These are phyloP conservation scores for Mycosphaerella arachidis DNA, from an alignment of 2,329 filamentous ascomycete genomes.

Conservation along the genomic window DNA sequence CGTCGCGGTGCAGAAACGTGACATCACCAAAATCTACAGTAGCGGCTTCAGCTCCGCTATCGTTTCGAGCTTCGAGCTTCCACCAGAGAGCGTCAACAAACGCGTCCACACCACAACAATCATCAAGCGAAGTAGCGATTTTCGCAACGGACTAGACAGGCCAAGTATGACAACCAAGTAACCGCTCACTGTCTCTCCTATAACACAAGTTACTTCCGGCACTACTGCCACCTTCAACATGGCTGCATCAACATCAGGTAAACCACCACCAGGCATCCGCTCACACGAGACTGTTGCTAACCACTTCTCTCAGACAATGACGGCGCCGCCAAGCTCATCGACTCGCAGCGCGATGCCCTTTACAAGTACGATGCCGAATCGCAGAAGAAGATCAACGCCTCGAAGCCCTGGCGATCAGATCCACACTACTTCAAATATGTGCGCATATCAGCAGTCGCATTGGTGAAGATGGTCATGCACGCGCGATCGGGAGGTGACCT, in stretches of 20 bases:
- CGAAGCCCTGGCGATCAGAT: slow-evolving; percentile 71
- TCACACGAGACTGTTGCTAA: background rate
- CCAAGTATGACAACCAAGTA: slow-evolving; percentile 19
- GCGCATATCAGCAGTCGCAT: slow-evolving; percentile 85
- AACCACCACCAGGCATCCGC: background rate
- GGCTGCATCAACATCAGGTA: slow-evolving; percentile 49
- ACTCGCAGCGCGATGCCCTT: slow-evolving; percentile 82
- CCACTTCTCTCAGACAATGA: background rate
- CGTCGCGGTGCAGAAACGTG: background rate
- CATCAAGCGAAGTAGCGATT: background rate
- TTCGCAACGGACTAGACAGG: background rate
- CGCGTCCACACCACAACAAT: background rate
- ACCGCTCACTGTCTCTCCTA: slow-evolving; percentile 6
- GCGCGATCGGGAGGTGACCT: slow-evolving; percentile 87
- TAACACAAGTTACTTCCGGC: background rate
- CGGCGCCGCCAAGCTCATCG: slow-evolving; percentile 64
- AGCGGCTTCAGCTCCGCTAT: background rate
- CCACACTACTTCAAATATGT: slow-evolving; percentile 88
- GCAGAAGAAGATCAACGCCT: slow-evolving; percentile 61
- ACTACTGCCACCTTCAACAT: slow-evolving; percentile 9
- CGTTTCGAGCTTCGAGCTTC: background rate
- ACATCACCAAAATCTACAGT: background rate
- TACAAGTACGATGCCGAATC: slow-evolving; percentile 72
- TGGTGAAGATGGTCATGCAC: slow-evolving; percentile 99
- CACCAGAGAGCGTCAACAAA: background rate